Conservation (phyloP, 306 rosid genomes). For the Acacia acuminata region DNA sequence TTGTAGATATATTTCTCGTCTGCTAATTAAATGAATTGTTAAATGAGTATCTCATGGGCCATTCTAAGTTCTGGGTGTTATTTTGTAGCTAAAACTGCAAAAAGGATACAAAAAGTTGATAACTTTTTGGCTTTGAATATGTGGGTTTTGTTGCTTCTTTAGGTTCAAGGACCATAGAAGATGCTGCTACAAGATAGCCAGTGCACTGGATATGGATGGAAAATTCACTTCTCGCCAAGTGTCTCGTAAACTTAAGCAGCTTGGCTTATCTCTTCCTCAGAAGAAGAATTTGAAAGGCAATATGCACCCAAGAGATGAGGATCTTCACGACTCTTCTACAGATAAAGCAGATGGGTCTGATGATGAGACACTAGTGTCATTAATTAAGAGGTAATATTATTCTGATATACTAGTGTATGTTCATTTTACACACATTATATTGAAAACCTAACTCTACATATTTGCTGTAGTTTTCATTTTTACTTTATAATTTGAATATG, state of each 20-base stretch:
- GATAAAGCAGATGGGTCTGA: slow-evolving; percentile 56
- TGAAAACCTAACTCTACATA: background rate
- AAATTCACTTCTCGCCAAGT: slow-evolving; percentile 75
- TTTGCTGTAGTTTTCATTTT: background rate
- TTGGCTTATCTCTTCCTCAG: slow-evolving; percentile 62
- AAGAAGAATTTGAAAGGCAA: slow-evolving; percentile 49
- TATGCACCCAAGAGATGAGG: slow-evolving; percentile 38
- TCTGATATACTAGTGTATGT: background rate
- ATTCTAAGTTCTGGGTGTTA: slow-evolving; percentile 6
- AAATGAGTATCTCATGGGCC: slow-evolving; percentile 8
- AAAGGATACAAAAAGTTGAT: background rate
- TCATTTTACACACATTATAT: background rate
- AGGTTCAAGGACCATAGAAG: slow-evolving; percentile 84
- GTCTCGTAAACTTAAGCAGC: slow-evolving; percentile 84
- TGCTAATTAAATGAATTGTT: slow-evolving; percentile 4
- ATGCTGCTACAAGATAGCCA: slow-evolving; percentile 89
- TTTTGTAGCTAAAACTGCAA: background rate
- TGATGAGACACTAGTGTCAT: slow-evolving; percentile 67
- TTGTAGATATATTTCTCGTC: slow-evolving; percentile 17
- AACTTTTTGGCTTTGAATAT: slow-evolving; percentile 20
- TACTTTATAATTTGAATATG: background rate
- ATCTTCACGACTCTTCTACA: slow-evolving; percentile 35
- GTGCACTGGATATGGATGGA: slow-evolving; percentile 62
- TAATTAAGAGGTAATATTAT: slow-evolving; percentile 54
- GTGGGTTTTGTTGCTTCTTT: slow-evolving; percentile 28